Conservation (phyloP, 306 rosid species). For the Acacia acuminata region DNA sequence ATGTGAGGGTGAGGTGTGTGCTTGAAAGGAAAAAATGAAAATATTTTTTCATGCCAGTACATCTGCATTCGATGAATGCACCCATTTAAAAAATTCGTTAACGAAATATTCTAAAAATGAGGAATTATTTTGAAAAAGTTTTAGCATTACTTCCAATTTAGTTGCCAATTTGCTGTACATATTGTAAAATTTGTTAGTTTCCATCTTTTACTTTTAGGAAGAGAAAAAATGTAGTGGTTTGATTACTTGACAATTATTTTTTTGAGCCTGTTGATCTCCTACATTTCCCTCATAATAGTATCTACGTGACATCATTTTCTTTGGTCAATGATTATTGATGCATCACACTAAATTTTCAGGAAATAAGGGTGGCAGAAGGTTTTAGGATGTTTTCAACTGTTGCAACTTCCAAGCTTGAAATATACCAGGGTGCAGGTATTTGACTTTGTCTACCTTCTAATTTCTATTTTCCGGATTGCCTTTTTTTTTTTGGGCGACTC, state of each 20-base stretch:
- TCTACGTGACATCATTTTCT: neutral
- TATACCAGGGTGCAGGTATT: slow-evolving; percentile 56
- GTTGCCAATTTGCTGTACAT: neutral
- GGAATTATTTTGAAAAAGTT: neutral
- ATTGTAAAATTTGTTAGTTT: neutral
- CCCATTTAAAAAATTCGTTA: neutral
- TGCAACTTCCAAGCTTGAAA: slow-evolving; percentile 57
- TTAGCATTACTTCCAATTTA: neutral
- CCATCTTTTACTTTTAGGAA: neutral
- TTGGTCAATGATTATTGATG: slow-evolving; percentile 18
- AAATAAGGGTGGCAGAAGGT: slow-evolving; percentile 73
- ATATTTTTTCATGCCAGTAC: neutral
- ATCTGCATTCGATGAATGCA: neutral
- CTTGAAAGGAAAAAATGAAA: neutral
- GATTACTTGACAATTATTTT: neutral
- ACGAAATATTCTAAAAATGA: neutral
- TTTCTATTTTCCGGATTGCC: neutral
- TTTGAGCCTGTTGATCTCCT: slow-evolving; percentile 4
- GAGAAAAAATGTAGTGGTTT: neutral
- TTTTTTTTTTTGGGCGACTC: neutral
- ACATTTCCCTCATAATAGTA: neutral
- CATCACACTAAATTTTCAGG: slow-evolving; percentile 49
- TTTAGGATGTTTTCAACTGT: slow-evolving; percentile 82
- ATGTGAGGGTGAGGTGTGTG: neutral
- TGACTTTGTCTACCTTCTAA: neutral